phyloP scores from a whole-genome alignment of 2,329 filamentous ascomycete species.

The Calonectria pseudoreteaudii region DNA sequence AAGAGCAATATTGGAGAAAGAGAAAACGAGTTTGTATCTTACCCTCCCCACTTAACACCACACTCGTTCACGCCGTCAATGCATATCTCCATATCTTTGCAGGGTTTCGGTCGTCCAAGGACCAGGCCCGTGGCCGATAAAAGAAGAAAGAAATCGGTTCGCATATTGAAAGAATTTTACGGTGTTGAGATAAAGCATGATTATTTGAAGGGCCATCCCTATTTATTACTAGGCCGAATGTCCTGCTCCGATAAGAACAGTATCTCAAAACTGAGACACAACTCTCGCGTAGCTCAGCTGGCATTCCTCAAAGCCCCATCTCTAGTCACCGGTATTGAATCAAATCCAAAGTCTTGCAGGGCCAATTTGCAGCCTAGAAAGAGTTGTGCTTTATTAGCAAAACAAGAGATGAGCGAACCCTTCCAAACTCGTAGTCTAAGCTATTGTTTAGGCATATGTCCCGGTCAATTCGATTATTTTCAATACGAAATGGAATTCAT shows the following conservation, averaged over 20 bases:
- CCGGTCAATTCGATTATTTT: not conserved
- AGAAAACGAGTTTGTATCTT: not conserved
- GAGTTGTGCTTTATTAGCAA: not conserved
- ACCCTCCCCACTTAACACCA: constrained; percentile 43
- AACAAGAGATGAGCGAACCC: not conserved
- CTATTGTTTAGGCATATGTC: not conserved
- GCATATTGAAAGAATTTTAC: constrained; percentile 18
- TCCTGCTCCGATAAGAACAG: not conserved
- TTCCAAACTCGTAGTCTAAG: not conserved
- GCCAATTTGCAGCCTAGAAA: not conserved
- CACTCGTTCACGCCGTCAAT: constrained; percentile 45
- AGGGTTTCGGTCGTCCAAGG: constrained; percentile 15
- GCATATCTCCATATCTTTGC: constrained; percentile 37
- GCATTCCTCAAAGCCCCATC: not conserved
- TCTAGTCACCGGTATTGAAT: not conserved
- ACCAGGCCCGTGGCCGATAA: constrained; percentile 19
- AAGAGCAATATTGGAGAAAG: not conserved
- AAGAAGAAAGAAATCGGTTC: constrained; percentile 21
- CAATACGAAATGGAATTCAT: not conserved
- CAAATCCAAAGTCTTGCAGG: not conserved
- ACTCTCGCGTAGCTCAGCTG: not conserved
- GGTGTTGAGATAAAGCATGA: not conserved
- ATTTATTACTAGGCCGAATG: not conserved
- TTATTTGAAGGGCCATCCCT: not conserved
- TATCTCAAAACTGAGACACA: not conserved